phyloP scores from a whole-genome alignment of 805 yeast genomes.

The Cyberlindnera suaveolens region DNA sequence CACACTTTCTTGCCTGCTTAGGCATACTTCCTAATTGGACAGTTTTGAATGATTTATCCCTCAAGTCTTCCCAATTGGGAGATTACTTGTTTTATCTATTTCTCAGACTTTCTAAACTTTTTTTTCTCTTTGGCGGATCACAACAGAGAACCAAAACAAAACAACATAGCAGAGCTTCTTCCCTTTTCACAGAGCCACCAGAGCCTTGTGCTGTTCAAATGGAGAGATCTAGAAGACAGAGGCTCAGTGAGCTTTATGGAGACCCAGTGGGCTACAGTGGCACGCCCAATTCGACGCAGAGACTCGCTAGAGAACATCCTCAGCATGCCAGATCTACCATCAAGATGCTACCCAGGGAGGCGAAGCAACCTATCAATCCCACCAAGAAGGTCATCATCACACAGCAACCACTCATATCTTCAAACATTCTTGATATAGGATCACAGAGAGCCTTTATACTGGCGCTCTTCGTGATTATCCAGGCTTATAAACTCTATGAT shows the following conservation, averaged over 20 bases:
- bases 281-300: constrained; percentile 13
- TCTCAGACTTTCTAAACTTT: neutral
- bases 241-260: constrained; percentile 24
- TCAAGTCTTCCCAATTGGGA: no score
- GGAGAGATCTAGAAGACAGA: constrained; percentile 26
- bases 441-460: constrained; percentile 67
- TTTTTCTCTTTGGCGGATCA: neutral
- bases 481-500: constrained; percentile 81
- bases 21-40: no score
- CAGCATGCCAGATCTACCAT: constrained; percentile 1
- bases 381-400: neutral
- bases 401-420: constrained; percentile 48
- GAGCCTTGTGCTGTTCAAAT: constrained; percentile 6
- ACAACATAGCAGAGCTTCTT: neutral
- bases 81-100: no score
- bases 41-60: no score
- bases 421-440: constrained; percentile 59
- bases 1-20: no score
- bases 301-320: constrained; percentile 12
- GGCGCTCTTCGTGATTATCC: constrained; percentile 67
- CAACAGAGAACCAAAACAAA: neutral
- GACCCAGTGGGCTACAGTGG: constrained; percentile 12
- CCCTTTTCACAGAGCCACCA: no score
- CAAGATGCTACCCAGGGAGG: neutral
- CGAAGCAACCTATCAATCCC: neutral